Conservation (phyloP, 495 filamentous ascomycete species). For the Aspergillus conjunctus region DNA sequence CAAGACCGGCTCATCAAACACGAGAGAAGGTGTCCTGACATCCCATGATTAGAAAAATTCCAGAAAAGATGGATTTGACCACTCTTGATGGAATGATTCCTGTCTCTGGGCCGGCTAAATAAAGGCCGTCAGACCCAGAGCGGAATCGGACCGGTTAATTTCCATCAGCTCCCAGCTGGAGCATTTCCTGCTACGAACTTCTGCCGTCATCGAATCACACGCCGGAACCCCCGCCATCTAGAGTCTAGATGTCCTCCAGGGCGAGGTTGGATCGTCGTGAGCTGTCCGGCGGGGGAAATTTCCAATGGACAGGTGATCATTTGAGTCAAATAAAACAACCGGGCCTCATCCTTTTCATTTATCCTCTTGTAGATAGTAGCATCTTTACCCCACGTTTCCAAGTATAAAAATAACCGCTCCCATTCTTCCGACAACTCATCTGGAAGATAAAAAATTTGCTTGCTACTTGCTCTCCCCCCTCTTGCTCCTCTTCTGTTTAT, state of each 20-base stretch:
- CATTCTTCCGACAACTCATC: too few relatives aligned
- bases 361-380: too few relatives aligned
- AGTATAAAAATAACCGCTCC: too few relatives aligned
- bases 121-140: not conserved
- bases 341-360: too few relatives aligned
- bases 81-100: not conserved
- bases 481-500: not conserved
- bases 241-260: too few relatives aligned
- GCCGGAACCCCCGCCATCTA: too few relatives aligned
- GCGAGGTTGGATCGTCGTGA: too few relatives aligned
- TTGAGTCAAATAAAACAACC: too few relatives aligned
- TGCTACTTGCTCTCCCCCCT: not conserved
- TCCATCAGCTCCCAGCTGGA: conserved; percentile 3
- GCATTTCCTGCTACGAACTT: not conserved
- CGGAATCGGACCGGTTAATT: conserved; percentile 14
- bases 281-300: too few relatives aligned
- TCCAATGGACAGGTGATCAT: too few relatives aligned
- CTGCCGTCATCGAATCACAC: not conserved
- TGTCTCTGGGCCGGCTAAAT: not conserved
- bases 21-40: not conserved
- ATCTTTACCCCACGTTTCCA: too few relatives aligned
- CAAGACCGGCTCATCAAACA: not conserved
- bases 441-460: too few relatives aligned
- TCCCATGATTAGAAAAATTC: not conserved
- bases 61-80: not conserved